Base-by-base conservation (phyloP, 352 stramenopile genomes). In the Phytopythium delawarense region DNA sequence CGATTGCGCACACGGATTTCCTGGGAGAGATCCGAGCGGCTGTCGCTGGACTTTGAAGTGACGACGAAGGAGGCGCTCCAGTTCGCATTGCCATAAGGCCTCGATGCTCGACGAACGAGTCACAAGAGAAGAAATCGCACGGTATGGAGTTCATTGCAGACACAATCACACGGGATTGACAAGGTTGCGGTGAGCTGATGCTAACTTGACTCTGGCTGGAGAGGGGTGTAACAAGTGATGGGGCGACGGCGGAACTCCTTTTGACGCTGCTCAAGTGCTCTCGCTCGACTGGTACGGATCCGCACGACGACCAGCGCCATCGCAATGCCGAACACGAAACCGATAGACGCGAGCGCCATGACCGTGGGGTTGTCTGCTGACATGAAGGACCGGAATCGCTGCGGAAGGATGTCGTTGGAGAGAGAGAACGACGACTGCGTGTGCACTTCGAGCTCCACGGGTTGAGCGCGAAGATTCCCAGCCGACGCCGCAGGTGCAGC, bases 11-110 rank as follows among this genome's bases (percentile, higher is more conserved):
- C 32, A 59, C 51, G 4, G 71, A 84, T 39, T 42, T 79, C 23
- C 42, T 84, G 18, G 66, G 61, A 21, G 75, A 70, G 13, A 84
- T 84, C 34, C 75, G 75, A 13, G 75, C 75, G 35, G 71, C 75
- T 3, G 75, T 84, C 18, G 73, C 75, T 44, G 62, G 67, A 39
- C 71, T 84, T 2, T 72, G 69, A 59, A 8, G 20, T n/a, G 16
- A 20, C 46, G 35, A 45, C 34, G 35, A 20, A 42, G 13, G 4
- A 57, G 12, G 12, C 21, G 18, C 18, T 37, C n/a, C 4, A 9
- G 23, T 39, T 35, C 25, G 4, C 21, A 30, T 18, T 18, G 0
- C 3, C 30, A 9, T 34, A 53, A 28, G 2, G 25, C 2, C 28
- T 32, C 5, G 35, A 40, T 40, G 35, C 35, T 40, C 35, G 9